These are phyloP conservation scores for Candida multigemmis DNA, from an alignment of 805 yeast genomes.

Conservation along the genomic window DNA sequence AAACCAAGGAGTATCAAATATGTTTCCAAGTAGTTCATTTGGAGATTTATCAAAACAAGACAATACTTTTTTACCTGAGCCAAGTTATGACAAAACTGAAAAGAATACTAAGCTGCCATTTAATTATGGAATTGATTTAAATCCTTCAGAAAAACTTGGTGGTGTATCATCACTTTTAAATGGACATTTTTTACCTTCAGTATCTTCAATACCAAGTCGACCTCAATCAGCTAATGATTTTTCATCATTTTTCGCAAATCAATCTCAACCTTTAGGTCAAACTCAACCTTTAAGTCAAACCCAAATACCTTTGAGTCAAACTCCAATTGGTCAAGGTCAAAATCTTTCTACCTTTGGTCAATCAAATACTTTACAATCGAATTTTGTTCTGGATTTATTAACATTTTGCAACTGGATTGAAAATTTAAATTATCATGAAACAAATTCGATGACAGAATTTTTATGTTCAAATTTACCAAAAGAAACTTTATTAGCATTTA, in stretches of 20 bases:
- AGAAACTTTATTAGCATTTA: constrained; percentile 42
- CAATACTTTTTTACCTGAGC: no score
- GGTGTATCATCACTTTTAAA: constrained; percentile 18
- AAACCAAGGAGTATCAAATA: constrained; percentile 1
- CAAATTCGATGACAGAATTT: constrained; percentile 44
- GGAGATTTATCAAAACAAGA: no score
- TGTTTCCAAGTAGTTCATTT: constrained; percentile 5
- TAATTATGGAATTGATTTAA: no score
- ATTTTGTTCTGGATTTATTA: constrained; percentile 43
- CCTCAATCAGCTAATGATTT: constrained; percentile 37
- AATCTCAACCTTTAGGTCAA: constrained; percentile 3
- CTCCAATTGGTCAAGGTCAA: constrained; percentile 5
- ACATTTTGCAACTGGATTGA: constrained; percentile 44
- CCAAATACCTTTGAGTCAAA: constrained; percentile 9
- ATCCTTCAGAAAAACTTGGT: no score
- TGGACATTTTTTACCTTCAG: constrained; percentile 15
- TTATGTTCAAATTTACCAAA: constrained; percentile 41
- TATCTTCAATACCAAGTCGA: constrained; percentile 25
- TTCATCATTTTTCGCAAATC: constrained; percentile 4
- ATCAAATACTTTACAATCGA: constrained; percentile 6
- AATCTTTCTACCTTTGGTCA: constrained; percentile 1
- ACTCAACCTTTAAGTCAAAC: constrained; percentile 3
- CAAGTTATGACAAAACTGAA: no score
- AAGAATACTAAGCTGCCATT: no score
- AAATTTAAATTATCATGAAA: constrained; percentile 42